phyloP scores from a whole-genome alignment of 2,329 filamentous ascomycete species.

The Emmonsiellopsis sp. region DNA sequence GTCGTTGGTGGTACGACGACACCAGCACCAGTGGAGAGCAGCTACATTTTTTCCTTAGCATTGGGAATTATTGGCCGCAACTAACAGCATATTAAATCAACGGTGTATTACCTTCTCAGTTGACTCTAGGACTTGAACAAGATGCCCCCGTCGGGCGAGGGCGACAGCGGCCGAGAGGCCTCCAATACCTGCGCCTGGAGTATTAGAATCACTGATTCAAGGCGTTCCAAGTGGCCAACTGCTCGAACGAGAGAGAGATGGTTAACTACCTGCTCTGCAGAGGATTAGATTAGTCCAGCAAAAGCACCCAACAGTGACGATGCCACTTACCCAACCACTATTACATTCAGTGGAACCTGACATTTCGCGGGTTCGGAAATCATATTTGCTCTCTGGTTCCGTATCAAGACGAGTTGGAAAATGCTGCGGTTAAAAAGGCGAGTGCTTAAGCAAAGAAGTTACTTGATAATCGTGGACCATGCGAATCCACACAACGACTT shows the following conservation, averaged over 20 bases:
- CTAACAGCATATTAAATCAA: no score
- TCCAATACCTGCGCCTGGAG: background rate
- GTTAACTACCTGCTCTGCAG: background rate
- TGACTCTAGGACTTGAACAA: background rate
- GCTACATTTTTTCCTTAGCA: background rate
- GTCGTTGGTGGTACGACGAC: slow-evolving; percentile 80
- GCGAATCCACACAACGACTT: no score
- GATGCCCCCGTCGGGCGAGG: background rate
- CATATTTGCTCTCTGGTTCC: background rate
- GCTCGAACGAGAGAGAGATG: background rate
- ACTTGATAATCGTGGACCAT: no score
- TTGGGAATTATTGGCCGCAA: no score
- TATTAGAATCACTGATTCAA: background rate
- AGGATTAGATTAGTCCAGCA: background rate
- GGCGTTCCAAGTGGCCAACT: background rate
- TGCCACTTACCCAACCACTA: background rate
- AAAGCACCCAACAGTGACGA: background rate
- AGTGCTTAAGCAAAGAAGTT: no score
- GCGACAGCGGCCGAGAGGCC: background rate
- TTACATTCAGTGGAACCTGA: background rate
- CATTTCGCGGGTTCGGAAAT: background rate
- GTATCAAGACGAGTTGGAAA: background rate
- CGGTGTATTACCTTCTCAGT: background rate
- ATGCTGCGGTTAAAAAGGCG: background rate
- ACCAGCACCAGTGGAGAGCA: slow-evolving; percentile 57